Evolutionary conservation across 805 yeast species (phyloP).

Genomic region (Jamesozyma piceae): DNA sequence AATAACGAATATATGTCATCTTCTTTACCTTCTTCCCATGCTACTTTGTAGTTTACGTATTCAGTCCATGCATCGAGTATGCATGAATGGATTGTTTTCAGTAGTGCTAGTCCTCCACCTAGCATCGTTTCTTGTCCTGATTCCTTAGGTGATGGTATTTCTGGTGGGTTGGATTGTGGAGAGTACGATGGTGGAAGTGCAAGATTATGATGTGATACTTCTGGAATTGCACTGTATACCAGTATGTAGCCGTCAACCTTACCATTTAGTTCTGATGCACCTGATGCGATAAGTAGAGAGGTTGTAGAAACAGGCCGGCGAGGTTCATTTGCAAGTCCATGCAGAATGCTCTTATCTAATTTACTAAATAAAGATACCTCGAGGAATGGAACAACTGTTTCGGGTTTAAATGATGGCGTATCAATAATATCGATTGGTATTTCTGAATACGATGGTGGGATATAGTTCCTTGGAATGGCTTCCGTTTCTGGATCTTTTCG

Average conservation of each 20-base stretch:
- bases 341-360: constrained; percentile 48
- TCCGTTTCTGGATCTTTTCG: background rate
- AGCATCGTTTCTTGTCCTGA: background rate
- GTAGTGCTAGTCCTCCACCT: constrained; percentile 22
- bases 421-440: constrained; percentile 62
- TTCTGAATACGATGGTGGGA: constrained; percentile 48
- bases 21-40: constrained; percentile 59
- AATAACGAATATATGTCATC: constrained; percentile 56
- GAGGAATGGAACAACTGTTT: constrained; percentile 62
- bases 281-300: constrained; percentile 65
- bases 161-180: background rate
- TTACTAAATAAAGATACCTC: constrained; percentile 61
- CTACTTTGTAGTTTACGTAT: constrained; percentile 42
- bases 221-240: constrained; percentile 62
- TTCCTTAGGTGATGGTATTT: background rate
- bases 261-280: constrained; percentile 70
- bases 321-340: constrained; percentile 56
- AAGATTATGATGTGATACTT: constrained; percentile 27
- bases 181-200: constrained; percentile 47
- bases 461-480: constrained; percentile 24
- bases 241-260: constrained; percentile 65
- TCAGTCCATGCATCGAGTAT: constrained; percentile 69
- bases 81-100: constrained; percentile 43
- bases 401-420: constrained; percentile 61
- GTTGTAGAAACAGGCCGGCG: constrained; percentile 53